Base-by-base conservation (phyloP, 306 rosid species). In the Prosopis cineraria region DNA sequence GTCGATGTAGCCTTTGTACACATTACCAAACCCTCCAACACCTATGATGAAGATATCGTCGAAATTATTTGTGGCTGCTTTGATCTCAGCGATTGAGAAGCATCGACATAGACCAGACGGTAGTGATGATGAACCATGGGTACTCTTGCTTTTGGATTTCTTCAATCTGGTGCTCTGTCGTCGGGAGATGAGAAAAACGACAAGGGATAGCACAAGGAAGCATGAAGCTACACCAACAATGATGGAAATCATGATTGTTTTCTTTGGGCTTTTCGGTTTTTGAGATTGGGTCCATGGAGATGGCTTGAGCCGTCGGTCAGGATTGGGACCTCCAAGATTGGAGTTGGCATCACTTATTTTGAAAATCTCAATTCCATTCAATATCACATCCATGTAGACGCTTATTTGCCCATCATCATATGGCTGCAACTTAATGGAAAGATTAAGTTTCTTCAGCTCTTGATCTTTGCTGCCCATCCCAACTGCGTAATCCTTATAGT, bases 401-500 rank as follows among this genome's bases (percentile, higher is more conserved):
- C n/a, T n/a, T n/a, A n/a, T n/a, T 5, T 1, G 4, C 24, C 24
- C 19, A 17, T 1, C 2, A 48, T 48, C 4, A 6, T 17, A n/a
- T 19, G 56, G 56, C 19, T 16, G 56, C 10, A 48, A 48, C 56
- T 48, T 48, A 48, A 48, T 19, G 9, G 56, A 48, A 48, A 48
- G 56, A 48, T 48, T 48, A 7, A 19, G 19, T 48, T 48, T 48
- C 56, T 48, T 48, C 56, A 19, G 19, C 7, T 14, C 13, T 44
- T 44, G 17, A 5, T 44, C 48, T 44, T 14, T 7, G 17, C 16
- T 44, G 0, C 0, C 0, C 56, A 17, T 48, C 56, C 6, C 3
- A 17, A 48, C 75, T 24, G 50, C 81, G 14, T 75, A 81, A 5
- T 81, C 84, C 55, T 20, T 75, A 24, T 69, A 19, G 22, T 60